These are phyloP conservation scores for Codiaeum variegatum DNA, from an alignment of 441 rosid genomes.

Conservation along the genomic window DNA sequence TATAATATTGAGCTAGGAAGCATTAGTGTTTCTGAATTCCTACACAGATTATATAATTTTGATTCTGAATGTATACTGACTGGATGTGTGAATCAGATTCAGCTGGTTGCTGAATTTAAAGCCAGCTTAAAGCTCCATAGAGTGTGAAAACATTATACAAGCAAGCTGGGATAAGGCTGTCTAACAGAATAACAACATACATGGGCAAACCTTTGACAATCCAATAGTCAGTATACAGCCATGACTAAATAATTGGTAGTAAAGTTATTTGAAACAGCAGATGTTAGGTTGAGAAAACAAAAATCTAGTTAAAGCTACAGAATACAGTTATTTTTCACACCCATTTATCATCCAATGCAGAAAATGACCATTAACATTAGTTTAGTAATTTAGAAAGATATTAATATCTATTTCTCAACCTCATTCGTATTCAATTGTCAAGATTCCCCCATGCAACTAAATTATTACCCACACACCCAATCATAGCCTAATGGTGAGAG, in stretches of 20 bases:
- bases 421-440: not conserved
- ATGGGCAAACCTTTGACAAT: not conserved
- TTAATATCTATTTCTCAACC: not conserved
- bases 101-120: not conserved
- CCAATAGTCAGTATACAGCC: not conserved
- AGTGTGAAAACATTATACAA: not conserved
- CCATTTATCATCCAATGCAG: not conserved
- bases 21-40: not conserved
- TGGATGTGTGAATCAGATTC: not conserved
- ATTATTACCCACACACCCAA: not conserved
- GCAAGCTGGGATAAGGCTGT: not conserved
- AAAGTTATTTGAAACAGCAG: not conserved
- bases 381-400: not conserved
- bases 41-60: not conserved
- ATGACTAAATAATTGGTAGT: not conserved
- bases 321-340: not conserved
- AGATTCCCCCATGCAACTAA: not conserved
- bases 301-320: not conserved
- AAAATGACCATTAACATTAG: not conserved
- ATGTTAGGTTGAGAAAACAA: not conserved
- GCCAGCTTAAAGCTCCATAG: not conserved
- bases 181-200: not conserved
- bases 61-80: not conserved
- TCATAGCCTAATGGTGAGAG: too few species aligned
- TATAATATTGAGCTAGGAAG: not conserved